Percentiles rank a stretch among this genome's conserved stretches.
Evolutionary conservation across 176 grass and related monocot genomes (phyloP).

Genomic region (Panicum miliaceum): DNA sequence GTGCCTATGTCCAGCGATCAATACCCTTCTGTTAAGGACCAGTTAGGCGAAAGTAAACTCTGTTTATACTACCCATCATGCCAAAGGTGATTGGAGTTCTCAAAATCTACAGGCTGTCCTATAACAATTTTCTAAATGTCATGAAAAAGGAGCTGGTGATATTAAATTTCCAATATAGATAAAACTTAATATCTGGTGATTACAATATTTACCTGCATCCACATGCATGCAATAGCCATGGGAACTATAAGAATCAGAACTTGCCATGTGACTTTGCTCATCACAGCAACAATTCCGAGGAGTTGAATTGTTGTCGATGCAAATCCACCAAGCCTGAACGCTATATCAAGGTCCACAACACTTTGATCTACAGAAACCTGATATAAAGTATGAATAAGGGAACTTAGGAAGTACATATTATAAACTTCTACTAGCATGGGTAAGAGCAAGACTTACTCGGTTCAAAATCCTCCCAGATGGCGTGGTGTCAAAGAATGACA

Average conservation of each 20-base stretch:
- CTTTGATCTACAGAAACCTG: conserved; percentile 99
- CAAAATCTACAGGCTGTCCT: neutral
- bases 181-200: neutral
- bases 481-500: conserved; percentile 98
- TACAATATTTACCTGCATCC: conserved; percentile 85
- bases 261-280: conserved; percentile 98
- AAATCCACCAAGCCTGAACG: conserved; percentile 96
- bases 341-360: conserved; percentile 96
- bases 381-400: conserved; percentile 45
- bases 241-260: conserved; percentile 89
- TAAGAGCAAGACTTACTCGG: conserved; percentile 62
- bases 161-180: neutral
- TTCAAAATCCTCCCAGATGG: conserved; percentile 92
- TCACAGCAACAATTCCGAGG: conserved; percentile 88
- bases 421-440: conserved; percentile 25
- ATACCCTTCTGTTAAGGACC: conserved; percentile 1
- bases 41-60: neutral
- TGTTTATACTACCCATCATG: conserved; percentile 1
- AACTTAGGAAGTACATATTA: conserved; percentile 6
- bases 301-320: conserved; percentile 98
- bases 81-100: conserved; percentile 11
- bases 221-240: conserved; percentile 85
- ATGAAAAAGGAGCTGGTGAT: neutral
- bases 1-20: neutral
- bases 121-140: neutral